Base-by-base conservation (phyloP, 2,329 filamentous ascomycete genomes). In the Alternaria novae-zelandiae region DNA sequence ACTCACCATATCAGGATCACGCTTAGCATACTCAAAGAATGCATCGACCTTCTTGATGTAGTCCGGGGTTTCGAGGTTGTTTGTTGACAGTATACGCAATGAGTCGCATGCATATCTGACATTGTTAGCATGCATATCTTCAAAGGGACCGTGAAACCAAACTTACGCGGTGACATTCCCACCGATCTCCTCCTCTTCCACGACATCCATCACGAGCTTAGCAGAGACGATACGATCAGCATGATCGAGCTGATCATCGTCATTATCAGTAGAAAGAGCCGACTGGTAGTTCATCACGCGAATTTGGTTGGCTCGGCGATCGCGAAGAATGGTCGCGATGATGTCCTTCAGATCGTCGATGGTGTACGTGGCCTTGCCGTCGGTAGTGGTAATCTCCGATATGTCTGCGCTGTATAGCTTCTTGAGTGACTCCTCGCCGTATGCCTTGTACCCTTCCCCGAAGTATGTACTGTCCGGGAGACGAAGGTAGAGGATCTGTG, bases 401-500 rank as follows among this genome's bases (percentile, higher is more conserved):
- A 74, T 70, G 3, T 69, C 54, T 8, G 61, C 59, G 6, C 53
- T 58, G 55, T 73, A 76, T 3, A 78, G 59, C 32, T 68, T 70
- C 53, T 58, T 69, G 43, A 78, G 56, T 3, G 71, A 70, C 21
- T 69, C 65, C 12, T 58, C 41, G 21, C 51, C 21, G 25, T 69
- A 67, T 15, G 49, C 49, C 0, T 51, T 50, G 47, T 71, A 74
- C 1, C 74, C 74, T 20, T 63, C 26, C 3, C 74, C 74, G 36
- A 63, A 54, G 20, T 67, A 65, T 12, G 43, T 66, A 45, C 74
- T 69, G 53, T 71, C 68, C 11, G 75, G 74, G 11, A 78, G 63
- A 11, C 73, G 68, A 32, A 78, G 61, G 47, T 74, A 77, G 10
- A 75, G 13, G 20, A 75, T 70, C 46, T 75, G 72, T 13, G 74